phyloP scores from a whole-genome alignment of 1,284 basidiomycete species.

The Cryptococcus sp. region DNA sequence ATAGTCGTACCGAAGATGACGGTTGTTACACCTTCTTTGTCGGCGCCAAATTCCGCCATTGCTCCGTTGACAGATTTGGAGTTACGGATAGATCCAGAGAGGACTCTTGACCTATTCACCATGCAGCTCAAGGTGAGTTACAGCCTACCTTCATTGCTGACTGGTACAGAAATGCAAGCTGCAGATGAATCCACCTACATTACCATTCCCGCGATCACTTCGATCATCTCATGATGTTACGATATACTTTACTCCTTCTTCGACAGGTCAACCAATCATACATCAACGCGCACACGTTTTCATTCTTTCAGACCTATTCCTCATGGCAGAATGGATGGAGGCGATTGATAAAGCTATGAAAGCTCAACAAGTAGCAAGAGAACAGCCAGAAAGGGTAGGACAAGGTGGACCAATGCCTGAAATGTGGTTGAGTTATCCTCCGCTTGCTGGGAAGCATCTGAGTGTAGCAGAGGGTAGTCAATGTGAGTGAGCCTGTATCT shows the following conservation, averaged over 20 bases:
- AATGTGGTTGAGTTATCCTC: constrained; percentile 93
- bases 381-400: constrained; percentile 43
- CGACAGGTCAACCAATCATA: constrained; percentile 66
- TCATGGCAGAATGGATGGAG: constrained; percentile 78
- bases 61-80: constrained; percentile 73
- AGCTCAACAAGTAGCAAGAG: constrained; percentile 37
- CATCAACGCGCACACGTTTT: constrained; percentile 79
- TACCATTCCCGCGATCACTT: constrained; percentile 76
- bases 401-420: constrained; percentile 60
- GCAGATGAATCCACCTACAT: constrained; percentile 76
- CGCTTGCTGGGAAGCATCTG: constrained; percentile 89
- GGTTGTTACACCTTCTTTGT: neutral
- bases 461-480: constrained; percentile 60
- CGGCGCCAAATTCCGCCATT: constrained; percentile 11
- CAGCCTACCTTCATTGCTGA: neutral
- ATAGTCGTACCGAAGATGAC: constrained; percentile 11
- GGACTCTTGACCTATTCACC: constrained; percentile 88
- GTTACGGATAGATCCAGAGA: constrained; percentile 67
- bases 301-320: constrained; percentile 85
- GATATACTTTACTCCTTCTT: constrained; percentile 71
- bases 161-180: constrained; percentile 71
- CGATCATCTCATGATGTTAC: constrained; percentile 69
- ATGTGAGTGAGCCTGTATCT: constrained; percentile 28
- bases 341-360: constrained; percentile 55
- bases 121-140: constrained; percentile 81